Conservation (phyloP, 2,329 filamentous ascomycete species). For the Eutypa lata region DNA sequence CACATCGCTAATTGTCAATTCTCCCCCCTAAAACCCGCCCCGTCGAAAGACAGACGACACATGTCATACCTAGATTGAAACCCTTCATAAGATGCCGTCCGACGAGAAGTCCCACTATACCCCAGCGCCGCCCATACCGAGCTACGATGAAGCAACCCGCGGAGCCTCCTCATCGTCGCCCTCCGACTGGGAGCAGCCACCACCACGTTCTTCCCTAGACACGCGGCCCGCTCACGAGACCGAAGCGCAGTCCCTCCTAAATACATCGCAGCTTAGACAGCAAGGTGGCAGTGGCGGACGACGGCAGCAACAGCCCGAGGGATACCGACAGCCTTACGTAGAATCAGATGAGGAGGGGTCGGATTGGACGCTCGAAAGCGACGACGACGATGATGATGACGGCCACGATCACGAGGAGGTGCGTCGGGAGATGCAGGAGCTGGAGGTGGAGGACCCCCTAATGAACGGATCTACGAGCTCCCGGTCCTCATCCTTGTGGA, state of each 20-base stretch:
- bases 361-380: constrained; percentile 38
- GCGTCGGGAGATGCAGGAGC: constrained; percentile 81
- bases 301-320: constrained; percentile 42
- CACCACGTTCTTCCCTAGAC: constrained; percentile 56
- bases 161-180: constrained; percentile 42
- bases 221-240: constrained; percentile 66
- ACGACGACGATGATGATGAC: constrained; percentile 39
- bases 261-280: constrained; percentile 43
- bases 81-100: constrained; percentile 34
- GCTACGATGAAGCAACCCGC: constrained; percentile 77
- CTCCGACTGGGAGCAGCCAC: constrained; percentile 57
- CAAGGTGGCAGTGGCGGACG: constrained; percentile 22
- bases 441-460: constrained; percentile 74
- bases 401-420: constrained; percentile 55
- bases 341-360: constrained; percentile 53
- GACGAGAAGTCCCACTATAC: constrained; percentile 58
- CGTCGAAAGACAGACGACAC: not conserved
- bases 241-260: constrained; percentile 74
- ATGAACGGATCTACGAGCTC: constrained; percentile 29
- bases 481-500: constrained; percentile 42
- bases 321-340: constrained; percentile 79
- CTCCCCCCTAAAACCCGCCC: too few species aligned
- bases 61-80: not conserved
- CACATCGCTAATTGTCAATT: not conserved
- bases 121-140: constrained; percentile 71